Base-by-base conservation (phyloP, 2,329 filamentous ascomycete species). In the Ophiocordyceps camponoti-floridani region DNA sequence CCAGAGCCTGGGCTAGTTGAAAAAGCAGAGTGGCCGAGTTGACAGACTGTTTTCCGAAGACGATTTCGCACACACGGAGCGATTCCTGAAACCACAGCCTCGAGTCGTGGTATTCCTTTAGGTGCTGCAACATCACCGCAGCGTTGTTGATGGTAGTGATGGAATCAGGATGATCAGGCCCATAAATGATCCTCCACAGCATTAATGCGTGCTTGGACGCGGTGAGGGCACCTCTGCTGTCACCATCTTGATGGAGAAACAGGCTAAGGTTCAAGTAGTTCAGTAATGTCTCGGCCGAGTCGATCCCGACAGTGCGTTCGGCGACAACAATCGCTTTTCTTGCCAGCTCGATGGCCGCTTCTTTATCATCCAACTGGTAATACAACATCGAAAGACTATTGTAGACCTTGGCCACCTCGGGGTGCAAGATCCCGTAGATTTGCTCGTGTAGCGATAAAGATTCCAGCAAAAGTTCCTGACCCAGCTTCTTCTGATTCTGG, bases 81-180 rank as follows among this genome's bases (percentile, higher is more conserved):
- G 88, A 93, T 51, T 86, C 82, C 63, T 96, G 91, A 58, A 98
- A 98, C 91, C 91, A 98, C 49, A 89, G 72, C 44, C 91, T 82
- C 41, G 89, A 96, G 64, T 94, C 86, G 54, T 89, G 82, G 67
- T 94, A 98, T 48, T 84, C 80, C 70, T 96, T 94, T 54, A 95
- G 75, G 46, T 87, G 81, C 64, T 98, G 91, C 47, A 98, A 77
- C 91, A 98, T 98, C 48, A 98, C 91, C 8, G 91, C 91, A 18
- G 86, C 89, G 57, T 98, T 98, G 74, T 96, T 98, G 64, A 96
- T 82, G 14, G 91, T 96, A 9, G 93, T 98, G 64, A 98, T 95
- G 9, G 87, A 94, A 65, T 98, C 91, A 3, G 91, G 91, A 64
- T 98, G 91, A 55, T 86, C 83, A 28, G 82, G 70, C 30, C 91